Percentiles rank a stretch among this genome's conserved stretches.
Conservation (phyloP, 78 protist genomes). For the Bigelowiella natans region DNA sequence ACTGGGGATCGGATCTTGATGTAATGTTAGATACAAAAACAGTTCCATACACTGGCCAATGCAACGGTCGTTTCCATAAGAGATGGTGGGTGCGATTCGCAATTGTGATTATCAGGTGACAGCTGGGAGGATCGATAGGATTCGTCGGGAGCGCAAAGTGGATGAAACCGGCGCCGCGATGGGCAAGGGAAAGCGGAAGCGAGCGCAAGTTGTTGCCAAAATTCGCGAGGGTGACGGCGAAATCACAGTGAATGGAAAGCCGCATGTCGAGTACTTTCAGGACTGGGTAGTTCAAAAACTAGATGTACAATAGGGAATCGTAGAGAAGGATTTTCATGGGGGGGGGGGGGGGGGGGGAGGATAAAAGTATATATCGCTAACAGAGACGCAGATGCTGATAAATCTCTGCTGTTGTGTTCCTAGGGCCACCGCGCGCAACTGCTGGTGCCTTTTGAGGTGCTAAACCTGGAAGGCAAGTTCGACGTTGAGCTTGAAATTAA, state of each 20-base stretch:
- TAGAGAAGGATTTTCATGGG: background rate
- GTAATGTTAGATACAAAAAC: no score
- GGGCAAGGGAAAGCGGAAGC: background rate
- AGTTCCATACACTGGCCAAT: no score
- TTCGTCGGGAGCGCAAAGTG: no score
- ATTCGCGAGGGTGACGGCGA: background rate
- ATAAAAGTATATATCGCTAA: no score
- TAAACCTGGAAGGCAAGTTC: background rate
- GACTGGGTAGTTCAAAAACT: background rate
- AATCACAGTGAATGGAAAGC: background rate
- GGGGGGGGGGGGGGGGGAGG: background rate
- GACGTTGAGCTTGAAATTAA: background rate
- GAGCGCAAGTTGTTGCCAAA: background rate
- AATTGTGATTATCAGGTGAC: no score
- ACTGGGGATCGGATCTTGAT: background rate
- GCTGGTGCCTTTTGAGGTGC: background rate
- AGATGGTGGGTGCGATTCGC: no score
- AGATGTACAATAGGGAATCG: background rate
- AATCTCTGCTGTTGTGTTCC: background rate
- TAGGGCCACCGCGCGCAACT: background rate
- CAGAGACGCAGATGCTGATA: no score
- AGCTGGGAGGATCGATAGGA: no score
- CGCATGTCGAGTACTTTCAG: background rate
- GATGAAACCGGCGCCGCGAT: no score
- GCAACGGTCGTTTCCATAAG: no score